A percentile compares a stretch with the other conserved stretches of the same genome.
Evolutionary conservation across 2,329 filamentous ascomycete genomes (phyloP).

Genomic region (Dryadomyces quercivorus): DNA sequence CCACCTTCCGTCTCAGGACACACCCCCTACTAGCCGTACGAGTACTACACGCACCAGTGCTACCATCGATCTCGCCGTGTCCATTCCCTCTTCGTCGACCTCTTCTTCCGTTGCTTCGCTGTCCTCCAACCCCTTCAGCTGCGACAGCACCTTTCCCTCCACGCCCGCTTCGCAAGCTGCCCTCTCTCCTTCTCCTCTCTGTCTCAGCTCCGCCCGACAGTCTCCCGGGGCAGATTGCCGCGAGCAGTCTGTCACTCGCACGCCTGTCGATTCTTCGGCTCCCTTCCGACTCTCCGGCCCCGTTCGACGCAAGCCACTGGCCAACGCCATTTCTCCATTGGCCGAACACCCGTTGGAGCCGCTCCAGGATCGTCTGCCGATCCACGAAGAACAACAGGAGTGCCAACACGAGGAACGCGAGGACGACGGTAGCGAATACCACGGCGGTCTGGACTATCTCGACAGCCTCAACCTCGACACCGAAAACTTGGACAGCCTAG

Average conservation of each 20-base stretch:
- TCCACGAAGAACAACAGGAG: background rate
- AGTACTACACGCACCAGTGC: background rate
- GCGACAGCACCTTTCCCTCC: background rate
- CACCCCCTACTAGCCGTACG: background rate
- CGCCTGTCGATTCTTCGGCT: background rate
- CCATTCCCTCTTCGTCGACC: background rate
- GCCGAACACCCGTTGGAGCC: conserved; percentile 22
- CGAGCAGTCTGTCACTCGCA: too few species aligned
- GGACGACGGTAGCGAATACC: too few species aligned
- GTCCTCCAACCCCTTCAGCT: conserved; percentile 2
- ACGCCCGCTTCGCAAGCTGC: background rate
- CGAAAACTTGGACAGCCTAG: background rate
- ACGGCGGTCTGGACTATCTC: too few species aligned
- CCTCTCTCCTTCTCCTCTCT: background rate
- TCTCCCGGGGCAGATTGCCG: too few species aligned
- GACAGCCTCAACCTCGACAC: background rate
- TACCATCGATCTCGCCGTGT: background rate
- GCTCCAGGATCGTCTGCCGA: background rate
- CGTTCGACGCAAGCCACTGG: conserved; percentile 51
- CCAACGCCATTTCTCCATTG: conserved; percentile 42
- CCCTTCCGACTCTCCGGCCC: background rate
- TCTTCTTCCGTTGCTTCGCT: conserved; percentile 3
- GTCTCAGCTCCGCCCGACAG: background rate
- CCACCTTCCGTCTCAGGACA: conserved; percentile 1
- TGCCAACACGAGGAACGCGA: background rate